Evolutionary conservation across 2,329 filamentous ascomycete genomes (phyloP), one percentile per base, ranked within the genome.

Genomic region (Aspergillus fischeri): DNA sequence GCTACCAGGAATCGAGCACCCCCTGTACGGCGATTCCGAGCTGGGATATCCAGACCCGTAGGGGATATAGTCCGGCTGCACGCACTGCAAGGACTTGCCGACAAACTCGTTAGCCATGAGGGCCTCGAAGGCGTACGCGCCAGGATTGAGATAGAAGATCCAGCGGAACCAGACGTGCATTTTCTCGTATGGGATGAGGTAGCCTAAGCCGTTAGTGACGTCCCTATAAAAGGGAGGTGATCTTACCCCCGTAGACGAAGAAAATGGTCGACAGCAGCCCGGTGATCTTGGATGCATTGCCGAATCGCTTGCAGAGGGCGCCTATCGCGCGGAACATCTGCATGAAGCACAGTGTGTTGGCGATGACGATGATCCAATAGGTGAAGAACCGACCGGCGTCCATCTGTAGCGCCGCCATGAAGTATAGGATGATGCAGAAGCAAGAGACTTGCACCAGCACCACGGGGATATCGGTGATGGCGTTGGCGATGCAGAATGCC

Each of bases 41-140:
- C 51, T 56, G 1, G 66, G 45, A 54, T 83, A 84, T 0, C 70
- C 67, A 3, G 63, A n/a, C 3, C 78, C 78, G 7, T 63, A 69
- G 0, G 82, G 80, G 5, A 83, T 71, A 49, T 76, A 81, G 14
- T 70, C 64, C 0, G 83, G 81, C 9, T 77, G 72, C 1, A 78
- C 76, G 58, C 85, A 87, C 20, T 78, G 63, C 14, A 86, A 75
- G 2, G 81, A 70, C 0, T 84, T 70, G 3, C 73, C 73, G 20
- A 86, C 79, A 54, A 90, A 89, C 67, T 91, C 88, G 63, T 90
- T 91, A 0, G 85, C 80, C 64, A 90, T 77, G 0, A 91, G 72
- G 0, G 83, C 82, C 57, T 90, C 84, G 49, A 89, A 91, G 0
- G 79, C 85, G 57, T 90, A 90, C 0, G 86, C 80, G 7, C 89